A percentile compares a stretch with the other conserved stretches of the same genome.
Conservation (phyloP, 2,329 filamentous ascomycete species). For the Rosellinia necatrix region DNA sequence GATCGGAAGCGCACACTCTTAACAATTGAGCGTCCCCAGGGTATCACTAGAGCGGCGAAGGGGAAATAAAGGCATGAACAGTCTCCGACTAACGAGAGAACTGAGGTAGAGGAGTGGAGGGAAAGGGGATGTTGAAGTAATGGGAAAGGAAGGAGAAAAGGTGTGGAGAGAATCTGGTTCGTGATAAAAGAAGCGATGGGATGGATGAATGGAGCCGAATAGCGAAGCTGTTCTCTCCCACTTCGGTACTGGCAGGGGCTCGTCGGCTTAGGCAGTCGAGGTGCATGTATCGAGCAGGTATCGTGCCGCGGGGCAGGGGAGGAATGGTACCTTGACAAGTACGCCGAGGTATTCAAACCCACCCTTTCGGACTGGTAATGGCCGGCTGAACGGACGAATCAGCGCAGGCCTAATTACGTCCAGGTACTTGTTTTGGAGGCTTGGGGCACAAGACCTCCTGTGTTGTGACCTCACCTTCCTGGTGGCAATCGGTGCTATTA, state of each 20-base stretch:
- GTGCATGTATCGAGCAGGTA: constrained; percentile 8
- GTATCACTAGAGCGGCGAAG: constrained; percentile 37
- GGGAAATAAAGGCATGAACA: constrained; percentile 35
- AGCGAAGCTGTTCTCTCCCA: constrained; percentile 27
- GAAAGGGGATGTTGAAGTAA: constrained; percentile 4
- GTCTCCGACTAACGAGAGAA: constrained; percentile 36
- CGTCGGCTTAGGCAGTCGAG: constrained; percentile 18
- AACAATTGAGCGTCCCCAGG: constrained; percentile 41
- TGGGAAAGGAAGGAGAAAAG: constrained; percentile 36
- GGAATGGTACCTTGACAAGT: constrained; percentile 18
- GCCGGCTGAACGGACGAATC: constrained; percentile 43
- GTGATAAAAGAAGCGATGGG: constrained; percentile 40
- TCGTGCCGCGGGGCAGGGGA: not conserved
- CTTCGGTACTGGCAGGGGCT: constrained; percentile 19
- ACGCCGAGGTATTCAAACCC: not conserved
- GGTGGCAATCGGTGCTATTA: constrained; percentile 15
- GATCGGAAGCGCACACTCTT: constrained; percentile 17
- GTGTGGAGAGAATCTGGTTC: constrained; percentile 46
- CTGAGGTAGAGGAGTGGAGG: constrained; percentile 23
- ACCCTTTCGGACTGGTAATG: constrained; percentile 19
- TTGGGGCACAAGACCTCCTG: too few relatives aligned
- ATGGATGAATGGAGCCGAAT: constrained; percentile 30
- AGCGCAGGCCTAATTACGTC: constrained; percentile 38
- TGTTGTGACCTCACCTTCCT: constrained; percentile 37
- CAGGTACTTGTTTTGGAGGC: constrained; percentile 18